Evolutionary conservation across 129 eudicot species (phyloP), one percentile per base, ranked within the genome.

Genomic region (Chrysanthemum lavandulifolium): DNA sequence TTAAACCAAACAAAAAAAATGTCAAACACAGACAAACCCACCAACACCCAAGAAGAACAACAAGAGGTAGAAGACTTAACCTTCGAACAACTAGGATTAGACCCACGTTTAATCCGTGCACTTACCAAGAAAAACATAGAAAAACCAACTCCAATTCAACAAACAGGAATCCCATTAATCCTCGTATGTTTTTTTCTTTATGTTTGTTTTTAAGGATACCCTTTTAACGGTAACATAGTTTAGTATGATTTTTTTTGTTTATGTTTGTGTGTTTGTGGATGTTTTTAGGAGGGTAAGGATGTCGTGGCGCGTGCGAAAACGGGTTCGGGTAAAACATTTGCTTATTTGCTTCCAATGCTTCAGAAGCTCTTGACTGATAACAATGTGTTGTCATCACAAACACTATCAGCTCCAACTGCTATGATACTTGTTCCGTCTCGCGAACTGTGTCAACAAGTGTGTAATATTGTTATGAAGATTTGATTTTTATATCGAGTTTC

Each of bases 291-390:
- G 78, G 97, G 96, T 0, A 84, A 90, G 70, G 99, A 94, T 76
- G 99, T 94, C 67, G 96, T 95, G 5, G 97, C 99, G 45, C 67
- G 97, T 65, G 97, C 99, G 40, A 87, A 95, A 66, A 95, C 99
- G 1, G 99, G 99, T 10, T 95, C 99, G 0, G 99, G 99, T 5
- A 95, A 95, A 82, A 95, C 99, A 5, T 91, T 91, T 45, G 94
- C 97, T 36, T 95, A 95, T 73, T 69, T 95, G 27, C 97, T 95
- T 47, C 99, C 99, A 1, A 72, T 91, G 73, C 84, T 91, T 76
- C 99, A 95, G 74, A 95, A 90, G 79, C 86, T 95, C 27, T 76
- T 90, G 11, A 68, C 91, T 1, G 91, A 84, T 61, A 45, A 16
- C 10, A 78, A 49, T 72, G 43, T 73, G 11, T 51, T 74, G 49